A percentile compares a stretch with the other conserved stretches of the same genome.
Evolutionary conservation across 2,329 filamentous ascomycete species (phyloP).

Genomic region (Falciphora oryzae): DNA sequence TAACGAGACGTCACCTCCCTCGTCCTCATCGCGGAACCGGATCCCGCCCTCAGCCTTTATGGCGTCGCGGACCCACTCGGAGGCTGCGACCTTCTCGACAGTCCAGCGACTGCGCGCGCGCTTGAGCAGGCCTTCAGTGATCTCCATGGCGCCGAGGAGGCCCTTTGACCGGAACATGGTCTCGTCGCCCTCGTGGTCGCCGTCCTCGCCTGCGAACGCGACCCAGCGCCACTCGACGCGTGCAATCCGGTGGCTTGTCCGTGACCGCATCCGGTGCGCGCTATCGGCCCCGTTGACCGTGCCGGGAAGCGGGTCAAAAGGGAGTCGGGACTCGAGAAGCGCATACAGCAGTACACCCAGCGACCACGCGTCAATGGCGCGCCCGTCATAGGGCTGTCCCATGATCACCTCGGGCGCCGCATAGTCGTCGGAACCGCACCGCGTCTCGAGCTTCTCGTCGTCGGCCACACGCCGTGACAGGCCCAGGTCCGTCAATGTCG

Average conservation of each 20-base stretch:
- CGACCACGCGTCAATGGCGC: conserved; percentile 90
- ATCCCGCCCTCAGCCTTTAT: conserved; percentile 62
- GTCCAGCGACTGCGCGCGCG: conserved; percentile 74
- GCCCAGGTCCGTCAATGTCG: conserved; percentile 87
- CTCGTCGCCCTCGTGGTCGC: conserved; percentile 70
- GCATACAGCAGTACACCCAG: conserved; percentile 90
- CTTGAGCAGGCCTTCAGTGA: conserved; percentile 80
- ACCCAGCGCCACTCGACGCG: conserved; percentile 95
- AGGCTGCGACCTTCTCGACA: conserved; percentile 64
- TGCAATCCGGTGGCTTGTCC: conserved; percentile 90
- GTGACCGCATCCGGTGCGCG: conserved; percentile 67
- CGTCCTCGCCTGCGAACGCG: conserved; percentile 74
- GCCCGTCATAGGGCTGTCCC: conserved; percentile 90
- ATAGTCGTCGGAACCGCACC: conserved; percentile 96
- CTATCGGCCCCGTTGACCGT: conserved; percentile 50
- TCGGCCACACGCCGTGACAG: conserved; percentile 80
- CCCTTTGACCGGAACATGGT: conserved; percentile 56
- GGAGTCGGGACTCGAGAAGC: conserved; percentile 84
- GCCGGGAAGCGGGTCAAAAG: conserved; percentile 84
- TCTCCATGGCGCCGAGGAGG: conserved; percentile 68
- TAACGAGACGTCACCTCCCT: conserved; percentile 44
- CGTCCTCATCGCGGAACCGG: conserved; percentile 53
- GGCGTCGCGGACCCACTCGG: conserved; percentile 71
- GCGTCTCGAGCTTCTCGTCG: conserved; percentile 83
- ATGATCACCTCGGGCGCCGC: conserved; percentile 94